Conservation (phyloP, 345 rosid genomes). For the Barbarea vulgaris region DNA sequence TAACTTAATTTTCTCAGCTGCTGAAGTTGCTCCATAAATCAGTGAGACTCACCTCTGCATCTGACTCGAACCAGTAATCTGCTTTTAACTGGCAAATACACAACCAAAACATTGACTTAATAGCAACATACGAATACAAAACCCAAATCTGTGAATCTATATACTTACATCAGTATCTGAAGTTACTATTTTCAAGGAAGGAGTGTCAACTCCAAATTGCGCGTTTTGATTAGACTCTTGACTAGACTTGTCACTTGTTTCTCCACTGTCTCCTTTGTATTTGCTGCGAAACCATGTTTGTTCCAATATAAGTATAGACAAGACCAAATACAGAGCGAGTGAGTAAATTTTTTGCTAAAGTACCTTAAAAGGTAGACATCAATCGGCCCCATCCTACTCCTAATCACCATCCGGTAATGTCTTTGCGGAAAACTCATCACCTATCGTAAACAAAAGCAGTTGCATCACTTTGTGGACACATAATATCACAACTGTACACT, state of each 20-base stretch:
- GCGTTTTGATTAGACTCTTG: constrained; percentile 28
- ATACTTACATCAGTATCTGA: constrained; percentile 58
- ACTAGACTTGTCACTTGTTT: constrained; percentile 29
- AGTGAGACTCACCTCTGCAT: constrained; percentile 53
- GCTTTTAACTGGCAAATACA: constrained; percentile 50
- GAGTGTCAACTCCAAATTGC: constrained; percentile 36
- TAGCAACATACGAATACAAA: neutral
- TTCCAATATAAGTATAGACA: neutral
- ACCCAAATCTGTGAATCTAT: neutral
- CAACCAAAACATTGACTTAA: constrained; percentile 7
- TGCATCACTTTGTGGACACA: constrained; percentile 11
- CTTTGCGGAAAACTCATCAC: constrained; percentile 53
- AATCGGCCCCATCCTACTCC: constrained; percentile 71
- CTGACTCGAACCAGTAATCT: constrained; percentile 75
- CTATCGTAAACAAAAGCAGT: constrained; percentile 40
- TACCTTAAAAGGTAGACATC: constrained; percentile 70
- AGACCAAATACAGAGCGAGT: neutral
- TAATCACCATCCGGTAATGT: constrained; percentile 63
- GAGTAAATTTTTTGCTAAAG: neutral
- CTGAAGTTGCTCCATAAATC: constrained; percentile 55
- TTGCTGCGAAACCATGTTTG: constrained; percentile 52
- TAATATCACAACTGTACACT: neutral
- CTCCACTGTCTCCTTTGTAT: constrained; percentile 47
- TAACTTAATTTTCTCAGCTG: constrained; percentile 27
- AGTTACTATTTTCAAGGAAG: constrained; percentile 62